These are phyloP conservation scores for Tardiomyces depauwii DNA, from an alignment of 1,139 yeast genomes.

Conservation along the genomic window DNA sequence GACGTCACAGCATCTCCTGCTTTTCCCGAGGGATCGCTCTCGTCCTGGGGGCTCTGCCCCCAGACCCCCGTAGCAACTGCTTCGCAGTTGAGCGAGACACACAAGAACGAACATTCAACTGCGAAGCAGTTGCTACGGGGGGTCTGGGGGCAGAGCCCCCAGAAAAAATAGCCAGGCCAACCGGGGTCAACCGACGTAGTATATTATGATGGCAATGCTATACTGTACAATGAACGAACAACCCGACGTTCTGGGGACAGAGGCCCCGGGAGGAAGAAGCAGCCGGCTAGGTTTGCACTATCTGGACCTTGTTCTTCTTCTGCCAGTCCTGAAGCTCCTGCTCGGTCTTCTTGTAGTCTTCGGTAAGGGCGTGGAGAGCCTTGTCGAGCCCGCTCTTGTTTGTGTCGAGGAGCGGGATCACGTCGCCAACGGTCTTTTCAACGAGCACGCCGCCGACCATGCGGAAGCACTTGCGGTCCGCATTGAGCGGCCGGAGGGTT, in stretches of 20 bases:
- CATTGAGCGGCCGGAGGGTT: conserved; percentile 41
- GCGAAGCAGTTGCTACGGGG: background rate
- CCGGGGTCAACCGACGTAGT: no score
- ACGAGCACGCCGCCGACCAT: conserved; percentile 93
- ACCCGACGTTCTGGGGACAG: background rate
- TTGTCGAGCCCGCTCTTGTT: conserved; percentile 37
- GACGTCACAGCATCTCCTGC: no score
- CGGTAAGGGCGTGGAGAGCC: conserved; percentile 24
- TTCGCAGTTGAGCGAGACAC: background rate
- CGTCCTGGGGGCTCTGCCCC: no score
- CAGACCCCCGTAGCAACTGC: background rate
- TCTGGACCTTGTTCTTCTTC: conserved; percentile 31
- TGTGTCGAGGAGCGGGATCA: conserved; percentile 50
- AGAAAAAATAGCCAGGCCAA: no score
- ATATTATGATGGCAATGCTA: no score
- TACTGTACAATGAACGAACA: no score
- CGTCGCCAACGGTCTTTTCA: conserved; percentile 71
- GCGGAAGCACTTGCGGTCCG: conserved; percentile 69
- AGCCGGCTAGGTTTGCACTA: conserved; percentile 20
- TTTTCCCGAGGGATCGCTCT: no score
- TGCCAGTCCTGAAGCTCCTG: conserved; percentile 29
- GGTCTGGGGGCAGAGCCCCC: background rate
- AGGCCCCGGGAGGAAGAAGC: background rate
- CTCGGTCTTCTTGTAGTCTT: conserved; percentile 27
- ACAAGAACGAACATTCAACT: no score